phyloP scores from a whole-genome alignment of 148 eudicot genomes.

The Tetragonia tetragonoides region DNA sequence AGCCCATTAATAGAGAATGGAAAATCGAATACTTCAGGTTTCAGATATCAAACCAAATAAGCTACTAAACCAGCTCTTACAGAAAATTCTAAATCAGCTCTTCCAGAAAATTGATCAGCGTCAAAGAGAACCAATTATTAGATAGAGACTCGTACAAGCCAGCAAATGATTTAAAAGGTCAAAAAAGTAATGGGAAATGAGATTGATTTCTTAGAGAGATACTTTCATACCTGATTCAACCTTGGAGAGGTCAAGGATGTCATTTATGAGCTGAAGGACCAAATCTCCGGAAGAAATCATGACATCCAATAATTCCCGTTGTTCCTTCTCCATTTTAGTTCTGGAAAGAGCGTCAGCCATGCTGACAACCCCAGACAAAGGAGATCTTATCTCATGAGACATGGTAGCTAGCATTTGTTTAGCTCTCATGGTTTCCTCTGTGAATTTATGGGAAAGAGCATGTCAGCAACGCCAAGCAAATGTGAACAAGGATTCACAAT shows the following conservation, averaged over 20 bases:
- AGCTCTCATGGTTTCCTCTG: slow-evolving; percentile 97
- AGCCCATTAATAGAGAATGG: background rate
- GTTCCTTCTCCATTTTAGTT: slow-evolving; percentile 69
- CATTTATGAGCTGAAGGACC: slow-evolving; percentile 85
- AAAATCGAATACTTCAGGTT: background rate
- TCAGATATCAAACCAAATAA: background rate
- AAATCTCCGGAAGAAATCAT: slow-evolving; percentile 95
- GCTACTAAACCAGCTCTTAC: background rate
- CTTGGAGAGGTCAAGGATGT: slow-evolving; percentile 91
- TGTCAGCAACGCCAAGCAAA: slow-evolving; percentile 4
- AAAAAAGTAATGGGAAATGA: background rate
- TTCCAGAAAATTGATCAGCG: background rate
- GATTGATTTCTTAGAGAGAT: background rate
- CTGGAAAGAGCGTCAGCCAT: slow-evolving; percentile 86
- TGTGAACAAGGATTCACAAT: slow-evolving; percentile 5
- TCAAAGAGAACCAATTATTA: background rate
- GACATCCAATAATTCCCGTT: slow-evolving; percentile 61
- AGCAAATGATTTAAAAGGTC: background rate
- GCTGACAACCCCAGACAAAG: slow-evolving; percentile 86
- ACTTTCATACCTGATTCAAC: slow-evolving; percentile 79
- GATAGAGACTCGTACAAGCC: background rate
- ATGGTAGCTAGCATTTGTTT: slow-evolving; percentile 95
- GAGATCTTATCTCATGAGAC: slow-evolving; percentile 98
- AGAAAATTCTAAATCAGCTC: too few species aligned
- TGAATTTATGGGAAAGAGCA: slow-evolving; percentile 13